Percentiles rank a stretch among this genome's conserved stretches.
Evolutionary conservation across 192 early-diverging fungal species (phyloP).

Genomic region (Fimicolochytrium jonesii): DNA sequence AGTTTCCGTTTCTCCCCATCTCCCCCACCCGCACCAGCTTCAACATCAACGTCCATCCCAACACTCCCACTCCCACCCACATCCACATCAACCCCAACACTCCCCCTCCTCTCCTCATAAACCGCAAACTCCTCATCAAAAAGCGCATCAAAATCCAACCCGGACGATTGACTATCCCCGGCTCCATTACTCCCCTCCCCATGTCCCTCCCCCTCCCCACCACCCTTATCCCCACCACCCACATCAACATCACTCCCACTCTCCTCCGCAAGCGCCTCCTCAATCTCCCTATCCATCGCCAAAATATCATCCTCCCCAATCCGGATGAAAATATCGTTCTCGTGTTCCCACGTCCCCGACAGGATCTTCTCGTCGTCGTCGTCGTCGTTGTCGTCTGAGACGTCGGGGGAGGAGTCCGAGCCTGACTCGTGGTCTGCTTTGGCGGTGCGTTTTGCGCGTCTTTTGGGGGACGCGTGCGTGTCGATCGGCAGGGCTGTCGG

Average conservation of each 20-base stretch:
- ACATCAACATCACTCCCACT: conserved; percentile 8
- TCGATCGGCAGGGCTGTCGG: background rate
- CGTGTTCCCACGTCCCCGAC: conserved; percentile 13
- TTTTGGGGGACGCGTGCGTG: background rate
- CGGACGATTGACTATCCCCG: background rate
- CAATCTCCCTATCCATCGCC: conserved; percentile 17
- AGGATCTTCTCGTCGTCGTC: conserved; percentile 10
- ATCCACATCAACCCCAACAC: too few relatives aligned
- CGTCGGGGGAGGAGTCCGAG: too few relatives aligned
- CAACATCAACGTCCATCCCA: too few relatives aligned
- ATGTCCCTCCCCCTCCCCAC: conserved; percentile 9
- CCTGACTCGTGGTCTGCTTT: too few relatives aligned
- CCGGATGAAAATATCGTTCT: background rate
- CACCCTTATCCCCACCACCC: background rate
- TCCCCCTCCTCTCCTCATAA: too few relatives aligned
- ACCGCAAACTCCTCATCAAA: background rate
- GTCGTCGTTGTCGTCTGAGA: conserved; percentile 29
- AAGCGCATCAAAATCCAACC: background rate
- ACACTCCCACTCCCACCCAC: too few relatives aligned
- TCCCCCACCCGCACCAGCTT: too few relatives aligned
- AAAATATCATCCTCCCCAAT: conserved; percentile 2
- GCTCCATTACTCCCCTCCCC: background rate
- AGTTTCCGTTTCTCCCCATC: too few relatives aligned
- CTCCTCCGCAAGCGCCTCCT: conserved; percentile 12
- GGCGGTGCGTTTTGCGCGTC: too few relatives aligned